Evolutionary conservation across 2,329 filamentous ascomycete genomes (phyloP).

Genomic region (Talaromyces atroroseus): DNA sequence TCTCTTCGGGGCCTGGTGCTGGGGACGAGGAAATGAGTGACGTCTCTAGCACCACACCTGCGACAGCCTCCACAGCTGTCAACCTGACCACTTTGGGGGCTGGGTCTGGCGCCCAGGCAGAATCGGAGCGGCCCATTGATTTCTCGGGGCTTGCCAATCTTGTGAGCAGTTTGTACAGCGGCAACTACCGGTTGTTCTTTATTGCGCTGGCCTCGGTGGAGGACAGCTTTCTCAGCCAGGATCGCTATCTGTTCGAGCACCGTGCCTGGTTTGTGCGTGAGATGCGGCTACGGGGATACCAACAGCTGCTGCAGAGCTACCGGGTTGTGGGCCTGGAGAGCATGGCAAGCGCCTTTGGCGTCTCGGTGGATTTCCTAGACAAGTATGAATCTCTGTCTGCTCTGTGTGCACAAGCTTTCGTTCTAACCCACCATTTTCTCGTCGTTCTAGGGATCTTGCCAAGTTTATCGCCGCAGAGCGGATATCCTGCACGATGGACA

Average conservation of each 20-base stretch:
- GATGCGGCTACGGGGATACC: conserved; percentile 94
- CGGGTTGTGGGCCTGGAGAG: conserved; percentile 92
- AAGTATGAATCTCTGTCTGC: conserved; percentile 53
- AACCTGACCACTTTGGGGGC: conserved; percentile 81
- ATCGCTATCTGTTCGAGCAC: conserved; percentile 94
- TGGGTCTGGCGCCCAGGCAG: conserved; percentile 59
- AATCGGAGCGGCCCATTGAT: conserved; percentile 76
- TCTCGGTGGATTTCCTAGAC: conserved; percentile 93
- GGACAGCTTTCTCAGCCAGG: conserved; percentile 86
- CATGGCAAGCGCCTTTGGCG: conserved; percentile 96
- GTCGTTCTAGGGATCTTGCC: conserved; percentile 69
- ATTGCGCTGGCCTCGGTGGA: conserved; percentile 82
- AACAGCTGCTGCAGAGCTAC: conserved; percentile 95
- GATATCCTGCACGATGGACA: conserved; percentile 95
- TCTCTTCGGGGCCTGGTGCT: conserved; percentile 74
- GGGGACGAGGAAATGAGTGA: conserved; percentile 71
- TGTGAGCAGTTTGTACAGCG: conserved; percentile 86
- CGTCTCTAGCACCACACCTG: conserved; percentile 48
- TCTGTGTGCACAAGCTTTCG: neutral
- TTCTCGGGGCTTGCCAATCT: conserved; percentile 83
- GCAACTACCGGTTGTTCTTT: conserved; percentile 94
- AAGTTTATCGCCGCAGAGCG: conserved; percentile 94
- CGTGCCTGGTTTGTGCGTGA: conserved; percentile 96
- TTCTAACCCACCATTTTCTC: conserved; percentile 8
- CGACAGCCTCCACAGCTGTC: conserved; percentile 62